Base-by-base conservation (phyloP, 768 basidiomycete genomes). In the Hericium alpestre region DNA sequence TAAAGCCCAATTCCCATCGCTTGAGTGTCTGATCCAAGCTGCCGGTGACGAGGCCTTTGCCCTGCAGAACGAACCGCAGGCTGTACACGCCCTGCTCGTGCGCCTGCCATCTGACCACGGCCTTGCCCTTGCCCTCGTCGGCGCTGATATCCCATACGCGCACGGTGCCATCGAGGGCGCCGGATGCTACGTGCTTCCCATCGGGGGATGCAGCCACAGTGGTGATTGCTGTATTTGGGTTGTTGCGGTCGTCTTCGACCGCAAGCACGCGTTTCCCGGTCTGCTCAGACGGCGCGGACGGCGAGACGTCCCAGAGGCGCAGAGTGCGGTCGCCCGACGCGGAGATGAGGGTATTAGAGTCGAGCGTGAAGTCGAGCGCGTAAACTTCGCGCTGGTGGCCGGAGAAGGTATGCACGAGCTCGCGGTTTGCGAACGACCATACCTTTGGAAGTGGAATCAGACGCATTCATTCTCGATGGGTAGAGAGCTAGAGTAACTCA, bases 101-200 rank as follows among this genome's bases (percentile, higher is more conserved):
- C 10, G 73, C 74, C 61, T 69, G 69, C 56, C 76, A 68, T 40
- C 72, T 64, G 58, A 71, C 69, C 22, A 77, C 62, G 38, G 70
- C 66, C n/a, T 58, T 59, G 12, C 73, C 77, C 38, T 53, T 12
- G 16, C 27, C 51, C n/a, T 39, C 32, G 16, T 23, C 20, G 3
- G 72, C 73, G 47, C 67, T 63, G 54, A 76, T 67, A 58, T 79
- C 73, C 80, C 80, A 82, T 12, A 82, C 70, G 53, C 80, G 72
- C 32, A 81, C 70, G 56, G 74, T 68, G 22, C 76, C 75, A 63
- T 81, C 79, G n/a, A 82, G 71, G 37, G 72, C 72, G 9, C 79
- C 80, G 38, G 79, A 75, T 39, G 79, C 80, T 18, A 80, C 73
- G 55, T 76, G 71, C 50, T 68, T 70, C 3, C 78, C 76, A 56